These are phyloP conservation scores for Pseudogymnoascus destructans DNA, from an alignment of 2,329 filamentous ascomycete species.

Conservation along the genomic window DNA sequence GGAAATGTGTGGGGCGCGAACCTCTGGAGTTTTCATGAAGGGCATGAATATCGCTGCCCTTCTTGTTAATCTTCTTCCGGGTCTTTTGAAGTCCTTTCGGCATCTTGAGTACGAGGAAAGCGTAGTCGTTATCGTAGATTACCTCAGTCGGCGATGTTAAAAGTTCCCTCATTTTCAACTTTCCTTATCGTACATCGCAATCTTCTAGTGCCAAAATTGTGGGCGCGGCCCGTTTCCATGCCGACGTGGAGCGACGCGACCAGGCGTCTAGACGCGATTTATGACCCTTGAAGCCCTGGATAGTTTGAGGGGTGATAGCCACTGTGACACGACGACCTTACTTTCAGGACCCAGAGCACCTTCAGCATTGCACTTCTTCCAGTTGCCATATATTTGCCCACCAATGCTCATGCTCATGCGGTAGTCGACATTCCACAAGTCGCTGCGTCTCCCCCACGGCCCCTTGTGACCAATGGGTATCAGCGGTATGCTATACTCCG, in stretches of 20 bases:
- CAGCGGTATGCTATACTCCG: conserved; percentile 14
- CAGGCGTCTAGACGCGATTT: not conserved
- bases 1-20: not conserved
- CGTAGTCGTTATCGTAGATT: conserved; percentile 1
- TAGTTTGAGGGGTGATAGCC: not conserved
- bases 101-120: conserved; percentile 39
- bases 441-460: conserved; percentile 14
- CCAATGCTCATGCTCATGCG: conserved; percentile 8
- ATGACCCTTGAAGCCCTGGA: not conserved
- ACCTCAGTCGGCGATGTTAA: not conserved
- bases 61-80: conserved; percentile 76
- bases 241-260: conserved; percentile 9
- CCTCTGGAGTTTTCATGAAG: conserved; percentile 73
- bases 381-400: not conserved
- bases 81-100: conserved; percentile 68
- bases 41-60: conserved; percentile 55
- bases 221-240: conserved; percentile 12
- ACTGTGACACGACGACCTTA: not conserved
- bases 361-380: not conserved
- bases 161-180: conserved; percentile 6
- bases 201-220: conserved; percentile 17
- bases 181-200: conserved; percentile 10
- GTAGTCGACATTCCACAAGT: conserved; percentile 9
- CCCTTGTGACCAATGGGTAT: conserved; percentile 22
- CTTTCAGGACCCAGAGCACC: not conserved